Percentiles rank a stretch among this genome's conserved stretches.
phyloP scores from a whole-genome alignment of 495 filamentous ascomycete genomes.

The Acidiella bohemica region DNA sequence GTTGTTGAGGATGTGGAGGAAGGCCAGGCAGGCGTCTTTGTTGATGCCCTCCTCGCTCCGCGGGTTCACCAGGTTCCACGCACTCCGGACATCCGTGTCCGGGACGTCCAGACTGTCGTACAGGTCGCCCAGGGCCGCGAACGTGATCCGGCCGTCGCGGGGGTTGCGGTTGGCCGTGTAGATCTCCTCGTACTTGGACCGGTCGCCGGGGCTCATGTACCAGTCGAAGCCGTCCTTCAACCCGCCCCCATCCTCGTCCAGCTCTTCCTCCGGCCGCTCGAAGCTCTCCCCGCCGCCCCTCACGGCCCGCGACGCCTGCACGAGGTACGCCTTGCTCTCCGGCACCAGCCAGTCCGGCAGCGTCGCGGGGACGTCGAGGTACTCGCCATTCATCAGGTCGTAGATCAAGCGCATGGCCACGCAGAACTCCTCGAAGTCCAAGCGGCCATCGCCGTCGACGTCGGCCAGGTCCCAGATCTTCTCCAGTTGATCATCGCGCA shows the following conservation, averaged over 20 bases:
- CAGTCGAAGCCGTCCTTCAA: constrained; percentile 96
- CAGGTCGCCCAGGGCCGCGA: constrained; percentile 65
- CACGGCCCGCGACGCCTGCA: constrained; percentile 75
- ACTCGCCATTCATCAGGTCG: constrained; percentile 91
- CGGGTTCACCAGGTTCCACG: constrained; percentile 96
- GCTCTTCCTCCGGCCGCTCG: constrained; percentile 49
- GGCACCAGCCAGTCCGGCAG: constrained; percentile 94
- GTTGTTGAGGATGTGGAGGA: constrained; percentile 89
- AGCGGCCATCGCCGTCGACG: constrained; percentile 87
- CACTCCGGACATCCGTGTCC: constrained; percentile 82
- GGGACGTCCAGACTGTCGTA: constrained; percentile 89
- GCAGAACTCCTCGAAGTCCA: constrained; percentile 99
- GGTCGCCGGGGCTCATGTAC: constrained; percentile 92
- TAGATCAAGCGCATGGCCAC: constrained; percentile 97
- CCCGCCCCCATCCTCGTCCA: constrained; percentile 62
- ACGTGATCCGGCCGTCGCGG: constrained; percentile 64
- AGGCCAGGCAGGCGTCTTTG: constrained; percentile 86
- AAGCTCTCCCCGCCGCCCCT: constrained; percentile 62
- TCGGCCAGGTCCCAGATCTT: constrained; percentile 95
- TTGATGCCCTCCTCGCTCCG: constrained; percentile 63
- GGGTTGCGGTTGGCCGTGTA: constrained; percentile 77
- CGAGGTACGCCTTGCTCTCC: constrained; percentile 89
- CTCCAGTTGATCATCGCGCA: constrained; percentile 89
- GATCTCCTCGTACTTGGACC: constrained; percentile 87
- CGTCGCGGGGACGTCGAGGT: constrained; percentile 62